Conservation (phyloP, 2,329 filamentous ascomycete species). For the Chrysosphaeria jannelii region DNA sequence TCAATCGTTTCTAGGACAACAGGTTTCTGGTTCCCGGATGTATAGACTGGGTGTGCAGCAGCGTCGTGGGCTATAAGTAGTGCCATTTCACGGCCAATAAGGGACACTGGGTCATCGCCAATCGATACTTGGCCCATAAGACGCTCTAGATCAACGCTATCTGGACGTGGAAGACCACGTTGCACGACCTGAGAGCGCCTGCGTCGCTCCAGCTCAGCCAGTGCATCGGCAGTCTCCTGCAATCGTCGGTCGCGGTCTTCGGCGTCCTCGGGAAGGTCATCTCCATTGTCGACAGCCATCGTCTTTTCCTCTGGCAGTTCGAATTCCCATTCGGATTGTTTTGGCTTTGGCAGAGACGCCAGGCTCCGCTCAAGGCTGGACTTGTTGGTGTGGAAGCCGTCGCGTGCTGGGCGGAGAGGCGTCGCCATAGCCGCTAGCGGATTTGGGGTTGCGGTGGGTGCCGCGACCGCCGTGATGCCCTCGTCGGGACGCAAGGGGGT, state of each 20-base stretch:
- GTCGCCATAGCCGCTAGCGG: conserved; percentile 31
- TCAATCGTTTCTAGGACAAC: conserved; percentile 30
- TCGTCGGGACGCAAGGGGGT: conserved; percentile 58
- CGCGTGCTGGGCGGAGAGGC: conserved; percentile 30
- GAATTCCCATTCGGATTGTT: conserved; percentile 80
- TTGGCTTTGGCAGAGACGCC: conserved; percentile 68
- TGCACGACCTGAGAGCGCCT: conserved; percentile 83
- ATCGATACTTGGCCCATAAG: conserved; percentile 32
- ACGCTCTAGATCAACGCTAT: conserved; percentile 35
- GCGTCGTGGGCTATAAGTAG: conserved; percentile 62
- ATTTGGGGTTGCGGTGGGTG: conserved; percentile 78
- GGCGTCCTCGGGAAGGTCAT: conserved; percentile 23
- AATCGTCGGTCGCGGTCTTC: conserved; percentile 59
- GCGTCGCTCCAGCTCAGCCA: conserved; percentile 39
- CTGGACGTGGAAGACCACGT: conserved; percentile 48
- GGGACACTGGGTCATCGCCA: conserved; percentile 28
- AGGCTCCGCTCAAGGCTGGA: conserved; percentile 41
- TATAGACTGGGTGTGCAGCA: conserved; percentile 35
- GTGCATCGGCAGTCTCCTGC: conserved; percentile 37
- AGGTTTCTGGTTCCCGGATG: conserved; percentile 24
- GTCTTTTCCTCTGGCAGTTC: conserved; percentile 69
- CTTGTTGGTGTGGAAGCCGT: conserved; percentile 62
- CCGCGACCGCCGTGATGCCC: conserved; percentile 55
- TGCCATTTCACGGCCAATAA: conserved; percentile 51
- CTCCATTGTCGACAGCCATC: conserved; percentile 29